Conservation (phyloP, 495 filamentous ascomycete species). For the Tuber brumale region DNA sequence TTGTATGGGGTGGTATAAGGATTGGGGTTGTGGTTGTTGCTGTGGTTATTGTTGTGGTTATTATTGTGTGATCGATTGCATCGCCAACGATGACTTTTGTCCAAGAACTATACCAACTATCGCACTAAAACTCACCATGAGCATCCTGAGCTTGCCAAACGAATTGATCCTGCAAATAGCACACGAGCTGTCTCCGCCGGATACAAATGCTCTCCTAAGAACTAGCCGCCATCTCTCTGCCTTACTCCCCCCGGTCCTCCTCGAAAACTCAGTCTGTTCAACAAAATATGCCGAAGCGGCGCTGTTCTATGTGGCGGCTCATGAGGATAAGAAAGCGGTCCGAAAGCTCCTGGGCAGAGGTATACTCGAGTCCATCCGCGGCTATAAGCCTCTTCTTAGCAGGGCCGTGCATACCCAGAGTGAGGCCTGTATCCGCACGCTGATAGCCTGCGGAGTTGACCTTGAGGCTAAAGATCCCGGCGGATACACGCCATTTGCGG, state of each 20-base stretch:
- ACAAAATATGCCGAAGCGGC: not conserved
- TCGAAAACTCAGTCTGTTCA: not conserved
- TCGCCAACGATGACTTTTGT: too few relatives aligned
- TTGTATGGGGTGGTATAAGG: too few relatives aligned
- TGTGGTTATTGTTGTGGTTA: too few relatives aligned
- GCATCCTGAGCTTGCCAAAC: slow-evolving; percentile 16
- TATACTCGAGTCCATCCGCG: not conserved
- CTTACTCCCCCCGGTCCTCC: slow-evolving; percentile 12
- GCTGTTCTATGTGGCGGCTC: not conserved
- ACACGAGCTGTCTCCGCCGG: slow-evolving; percentile 20
- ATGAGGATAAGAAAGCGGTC: not conserved
- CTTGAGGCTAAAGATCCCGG: not conserved
- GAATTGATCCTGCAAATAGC: slow-evolving; percentile 30
- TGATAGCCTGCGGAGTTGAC: not conserved
- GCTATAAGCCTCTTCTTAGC: not conserved
- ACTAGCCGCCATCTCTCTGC: slow-evolving; percentile 21
- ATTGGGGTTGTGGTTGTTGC: too few relatives aligned
- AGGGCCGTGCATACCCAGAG: not conserved
- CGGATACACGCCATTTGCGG: not conserved
- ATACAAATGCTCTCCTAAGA: slow-evolving; percentile 26
- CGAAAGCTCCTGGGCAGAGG: not conserved
- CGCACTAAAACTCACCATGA: not conserved
- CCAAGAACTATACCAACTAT: too few relatives aligned
- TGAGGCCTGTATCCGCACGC: not conserved
- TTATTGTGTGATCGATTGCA: too few relatives aligned